phyloP scores from a whole-genome alignment of 768 basidiomycete genomes.

The Baorangia bicolor region DNA sequence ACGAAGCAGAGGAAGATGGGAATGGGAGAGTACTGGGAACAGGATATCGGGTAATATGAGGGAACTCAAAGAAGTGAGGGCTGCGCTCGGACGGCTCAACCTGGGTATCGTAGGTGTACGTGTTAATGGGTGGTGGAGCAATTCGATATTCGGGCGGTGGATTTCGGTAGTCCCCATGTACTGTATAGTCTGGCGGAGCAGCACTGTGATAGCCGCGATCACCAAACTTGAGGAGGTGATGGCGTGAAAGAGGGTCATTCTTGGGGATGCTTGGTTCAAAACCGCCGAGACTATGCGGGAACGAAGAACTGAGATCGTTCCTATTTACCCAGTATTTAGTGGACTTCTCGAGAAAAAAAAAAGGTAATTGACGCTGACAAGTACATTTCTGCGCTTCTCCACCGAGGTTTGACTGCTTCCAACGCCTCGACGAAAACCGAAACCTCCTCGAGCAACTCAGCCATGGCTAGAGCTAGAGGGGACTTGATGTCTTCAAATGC shows the following conservation, averaged over 20 bases:
- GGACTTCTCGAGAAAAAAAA: conserved; percentile 18
- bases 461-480: conserved; percentile 28
- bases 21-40: conserved; percentile 23
- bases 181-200: conserved; percentile 15
- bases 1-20: neutral
- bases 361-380: conserved; percentile 31
- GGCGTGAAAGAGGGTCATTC: conserved; percentile 3
- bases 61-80: conserved; percentile 27
- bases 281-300: conserved; percentile 27
- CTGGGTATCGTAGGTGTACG: conserved; percentile 12
- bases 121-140: conserved; percentile 5
- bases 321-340: conserved; percentile 34
- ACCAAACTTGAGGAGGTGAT: conserved; percentile 9
- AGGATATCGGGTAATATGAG: conserved; percentile 29
- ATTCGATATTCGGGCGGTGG: conserved; percentile 14
- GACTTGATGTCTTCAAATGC: conserved; percentile 31
- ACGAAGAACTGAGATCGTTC: conserved; percentile 27
- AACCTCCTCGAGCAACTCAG: conserved; percentile 31
- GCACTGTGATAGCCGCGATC: conserved; percentile 5
- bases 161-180: conserved; percentile 13
- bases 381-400: conserved; percentile 35
- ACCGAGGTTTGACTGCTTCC: conserved; percentile 27
- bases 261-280: conserved; percentile 19
- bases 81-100: conserved; percentile 9
- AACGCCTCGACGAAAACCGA: conserved; percentile 30